Evolutionary conservation across 345 rosid genomes (phyloP).

Genomic region (Lepidium didymum): DNA sequence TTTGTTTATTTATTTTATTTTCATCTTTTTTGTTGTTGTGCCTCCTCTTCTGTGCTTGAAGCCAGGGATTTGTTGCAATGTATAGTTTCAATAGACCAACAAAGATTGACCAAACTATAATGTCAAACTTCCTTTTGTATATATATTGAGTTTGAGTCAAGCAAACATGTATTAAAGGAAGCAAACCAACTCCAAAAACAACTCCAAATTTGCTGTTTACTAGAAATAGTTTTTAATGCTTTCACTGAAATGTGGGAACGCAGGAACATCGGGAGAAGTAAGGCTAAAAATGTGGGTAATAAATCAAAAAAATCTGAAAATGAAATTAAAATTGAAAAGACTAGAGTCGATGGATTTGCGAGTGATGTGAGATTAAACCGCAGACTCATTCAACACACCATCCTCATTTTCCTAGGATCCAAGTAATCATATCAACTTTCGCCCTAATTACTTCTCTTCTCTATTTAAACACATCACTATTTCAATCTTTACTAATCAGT

Average conservation of each 20-base stretch:
- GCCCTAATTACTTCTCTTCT: constrained; percentile 2
- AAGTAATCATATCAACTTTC: constrained; percentile 6
- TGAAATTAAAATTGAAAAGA: not conserved
- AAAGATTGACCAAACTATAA: constrained; percentile 14
- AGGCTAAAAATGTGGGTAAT: not conserved
- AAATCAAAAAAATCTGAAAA: not conserved
- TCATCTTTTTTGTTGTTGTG: not conserved
- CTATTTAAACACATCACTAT: constrained; percentile 15
- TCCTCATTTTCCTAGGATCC: constrained; percentile 30
- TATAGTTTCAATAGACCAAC: constrained; percentile 21
- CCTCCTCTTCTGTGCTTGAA: constrained; percentile 5
- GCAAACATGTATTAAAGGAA: constrained; percentile 1
- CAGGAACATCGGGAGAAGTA: constrained; percentile 1
- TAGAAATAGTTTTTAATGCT: too few relatives aligned
- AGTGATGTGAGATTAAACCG: not conserved
- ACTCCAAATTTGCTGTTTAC: not conserved
- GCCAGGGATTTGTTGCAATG: constrained; percentile 19
- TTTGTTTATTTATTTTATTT: not conserved
- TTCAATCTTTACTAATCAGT: not conserved
- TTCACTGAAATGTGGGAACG: constrained; percentile 4
- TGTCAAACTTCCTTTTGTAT: constrained; percentile 10
- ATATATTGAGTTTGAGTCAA: constrained; percentile 19
- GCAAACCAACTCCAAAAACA: not conserved
- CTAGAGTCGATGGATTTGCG: constrained; percentile 21
- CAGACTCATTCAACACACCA: constrained; percentile 23